Evolutionary conservation across 768 basidiomycete genomes (phyloP).

Genomic region (Russula emetica): DNA sequence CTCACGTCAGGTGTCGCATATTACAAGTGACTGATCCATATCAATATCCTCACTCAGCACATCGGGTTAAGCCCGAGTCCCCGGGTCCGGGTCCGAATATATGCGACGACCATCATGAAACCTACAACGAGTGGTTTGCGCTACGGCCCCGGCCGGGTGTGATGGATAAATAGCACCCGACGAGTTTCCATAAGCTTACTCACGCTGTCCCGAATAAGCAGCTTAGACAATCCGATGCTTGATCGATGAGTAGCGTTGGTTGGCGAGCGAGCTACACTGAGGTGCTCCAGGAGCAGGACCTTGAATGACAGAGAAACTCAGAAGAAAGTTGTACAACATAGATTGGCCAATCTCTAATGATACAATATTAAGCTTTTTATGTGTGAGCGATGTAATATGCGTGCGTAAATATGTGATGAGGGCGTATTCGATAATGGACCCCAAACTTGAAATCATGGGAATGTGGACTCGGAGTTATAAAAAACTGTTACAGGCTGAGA

Average conservation of each 20-base stretch:
- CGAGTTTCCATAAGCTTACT: background rate
- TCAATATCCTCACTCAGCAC: background rate
- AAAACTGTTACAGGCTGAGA: background rate
- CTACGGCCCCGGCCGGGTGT: background rate
- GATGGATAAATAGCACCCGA: background rate
- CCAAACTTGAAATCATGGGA: background rate
- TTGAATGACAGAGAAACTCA: background rate
- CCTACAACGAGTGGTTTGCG: background rate
- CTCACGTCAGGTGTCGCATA: slow-evolving; percentile 10
- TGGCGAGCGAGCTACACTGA: too few species aligned
- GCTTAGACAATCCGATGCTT: background rate
- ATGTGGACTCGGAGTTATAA: background rate
- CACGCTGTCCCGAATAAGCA: background rate
- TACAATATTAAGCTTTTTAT: slow-evolving; percentile 12
- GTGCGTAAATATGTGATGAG: background rate
- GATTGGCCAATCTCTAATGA: slow-evolving; percentile 5
- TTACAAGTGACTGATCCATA: background rate
- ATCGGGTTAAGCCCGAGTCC: slow-evolving; percentile 6
- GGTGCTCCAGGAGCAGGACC: background rate
- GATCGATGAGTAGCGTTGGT: background rate
- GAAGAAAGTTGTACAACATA: background rate
- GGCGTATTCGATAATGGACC: background rate
- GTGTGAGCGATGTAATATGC: background rate
- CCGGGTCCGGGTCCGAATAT: background rate
- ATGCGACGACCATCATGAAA: background rate